Evolutionary conservation across 108 stramenopile species (phyloP), one percentile per base, ranked within the genome.

Genomic region (Skeletonema costatum): DNA sequence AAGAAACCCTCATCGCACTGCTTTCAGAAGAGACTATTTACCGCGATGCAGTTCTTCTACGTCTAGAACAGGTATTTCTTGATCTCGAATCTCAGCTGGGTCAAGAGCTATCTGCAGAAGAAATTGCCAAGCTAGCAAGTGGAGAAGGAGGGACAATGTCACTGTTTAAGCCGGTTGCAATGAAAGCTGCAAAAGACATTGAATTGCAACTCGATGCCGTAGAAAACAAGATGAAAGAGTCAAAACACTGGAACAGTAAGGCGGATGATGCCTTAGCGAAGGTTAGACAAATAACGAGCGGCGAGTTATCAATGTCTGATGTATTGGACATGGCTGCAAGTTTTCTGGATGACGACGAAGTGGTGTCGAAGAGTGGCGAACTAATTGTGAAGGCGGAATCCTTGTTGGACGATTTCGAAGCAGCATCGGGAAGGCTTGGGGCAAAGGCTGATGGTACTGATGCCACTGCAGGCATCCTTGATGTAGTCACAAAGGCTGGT

Each of bases 341-440:
- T 35, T 84, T 89, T 73, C 76, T 96, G 25, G 91, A 96, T 83
- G 91, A 94, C 46, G 93, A 96, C 13, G 77, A 76, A 32, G 84
- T 92, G 31, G 93, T 94, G 6, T 90, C 90, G 6, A 90, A 83
- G 29, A 88, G 93, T 64, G 90, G 89, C 50, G 89, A 83, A 14
- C 53, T 94, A 11, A 80, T 94, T 32, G 84, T 89, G 33, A 85
- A 77, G 63, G 85, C 93, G 36, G 96, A 96, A 64, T 78, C 77
- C 12, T 77, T 93, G 8, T 76, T 96, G 42, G 96, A 96, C 87
- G 91, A 82, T 53, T 88, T 96, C 70, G 96, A 96, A 78, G 91
- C 90, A 17, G 87, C 88, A 14, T 90, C 93, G 17, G 88, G 83
- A 13, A 91, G 86, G 66, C 84, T 90, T 30, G 77, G 79, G 6